Evolutionary conservation across 768 basidiomycete species (phyloP), one percentile per base, ranked within the genome.

Genomic region (Gymnopilus junonius): DNA sequence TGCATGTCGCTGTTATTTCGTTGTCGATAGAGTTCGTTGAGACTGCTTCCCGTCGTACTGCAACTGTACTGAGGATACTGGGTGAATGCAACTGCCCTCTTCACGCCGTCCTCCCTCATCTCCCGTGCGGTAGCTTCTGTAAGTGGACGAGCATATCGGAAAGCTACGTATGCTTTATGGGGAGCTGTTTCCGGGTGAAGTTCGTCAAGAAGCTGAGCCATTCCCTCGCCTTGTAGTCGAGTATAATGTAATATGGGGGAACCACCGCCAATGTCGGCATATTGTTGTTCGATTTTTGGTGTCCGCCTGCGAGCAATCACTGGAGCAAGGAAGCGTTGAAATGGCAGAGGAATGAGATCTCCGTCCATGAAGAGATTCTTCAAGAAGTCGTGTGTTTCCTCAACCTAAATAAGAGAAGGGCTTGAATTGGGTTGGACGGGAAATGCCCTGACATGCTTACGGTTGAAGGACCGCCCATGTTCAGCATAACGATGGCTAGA

Each of bases 11-110:
- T 90, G 37, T 80, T 77, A 69, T 82, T 86, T 55, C 86, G 85
- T 69, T 76, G 79, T 73, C 91, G 80, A 70, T 86, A 96, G 27
- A 99, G 78, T 74, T 99, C 97, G 71, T 99, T 99, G 72, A 99
- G 73, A 74, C 94, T 96, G 78, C 95, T 97, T 55, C 97, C 97
- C 0, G 97, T 99, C 11, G 97, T 99, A 65, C 94, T 96, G 76
- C 97, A 99, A 71, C 91, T 93, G 76, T 99, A 99, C 75, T 99
- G 97, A 1, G 97, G 97, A 75, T 99, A 99, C 76, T 99, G 97
- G 3, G 94, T 94, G 79, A 99, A 99, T 20, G 96, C 97, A 27
- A 99, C 81, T 0, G 97, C 97, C 65, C 96, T 82, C 74, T 84
- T 90, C 32, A 99, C 94, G 21, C 96, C 95, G 72, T 99, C 97